Percentiles rank a stretch among this genome's conserved stretches.
These are phyloP conservation scores for Coccomyxa sp. DNA, from an alignment of 139 green algal species.

Conservation along the genomic window DNA sequence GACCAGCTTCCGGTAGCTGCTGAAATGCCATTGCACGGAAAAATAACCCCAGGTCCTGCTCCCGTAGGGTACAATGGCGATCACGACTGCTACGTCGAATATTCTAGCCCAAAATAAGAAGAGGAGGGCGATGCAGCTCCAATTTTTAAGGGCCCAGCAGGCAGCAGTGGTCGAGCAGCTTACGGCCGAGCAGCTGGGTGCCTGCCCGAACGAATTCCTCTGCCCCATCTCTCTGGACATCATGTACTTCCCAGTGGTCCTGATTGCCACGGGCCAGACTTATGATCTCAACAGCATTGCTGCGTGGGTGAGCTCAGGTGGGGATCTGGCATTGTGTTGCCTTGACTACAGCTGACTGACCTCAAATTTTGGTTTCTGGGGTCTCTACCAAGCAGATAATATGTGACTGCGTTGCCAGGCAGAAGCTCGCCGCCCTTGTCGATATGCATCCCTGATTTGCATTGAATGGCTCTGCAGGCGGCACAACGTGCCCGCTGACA, in stretches of 20 bases:
- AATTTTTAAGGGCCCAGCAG: too few relatives aligned
- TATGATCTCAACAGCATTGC: neutral
- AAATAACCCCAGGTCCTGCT: too few relatives aligned
- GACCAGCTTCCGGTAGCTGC: too few relatives aligned
- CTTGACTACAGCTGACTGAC: neutral
- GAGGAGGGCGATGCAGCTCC: too few relatives aligned
- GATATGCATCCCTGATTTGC: neutral
- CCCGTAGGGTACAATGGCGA: too few relatives aligned
- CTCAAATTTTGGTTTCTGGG: neutral
- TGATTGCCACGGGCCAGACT: neutral
- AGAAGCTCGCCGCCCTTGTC: neutral
- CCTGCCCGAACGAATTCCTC: neutral
- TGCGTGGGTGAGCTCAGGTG: neutral
- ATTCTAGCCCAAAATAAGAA: too few relatives aligned
- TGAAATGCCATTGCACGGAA: too few relatives aligned
- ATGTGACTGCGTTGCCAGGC: too few relatives aligned
- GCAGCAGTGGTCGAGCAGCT: neutral
- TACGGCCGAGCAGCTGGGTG: neutral
- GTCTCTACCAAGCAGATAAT: too few relatives aligned
- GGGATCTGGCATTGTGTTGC: neutral
- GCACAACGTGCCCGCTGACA: neutral
- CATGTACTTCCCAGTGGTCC: neutral
- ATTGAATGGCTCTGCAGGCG: neutral
- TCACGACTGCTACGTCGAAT: too few relatives aligned
- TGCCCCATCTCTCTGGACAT: conserved; percentile 5